Percentiles rank a stretch among this genome's conserved stretches.
Evolutionary conservation across 2,329 filamentous ascomycete species (phyloP).

Genomic region (Setomelanomma holmii): DNA sequence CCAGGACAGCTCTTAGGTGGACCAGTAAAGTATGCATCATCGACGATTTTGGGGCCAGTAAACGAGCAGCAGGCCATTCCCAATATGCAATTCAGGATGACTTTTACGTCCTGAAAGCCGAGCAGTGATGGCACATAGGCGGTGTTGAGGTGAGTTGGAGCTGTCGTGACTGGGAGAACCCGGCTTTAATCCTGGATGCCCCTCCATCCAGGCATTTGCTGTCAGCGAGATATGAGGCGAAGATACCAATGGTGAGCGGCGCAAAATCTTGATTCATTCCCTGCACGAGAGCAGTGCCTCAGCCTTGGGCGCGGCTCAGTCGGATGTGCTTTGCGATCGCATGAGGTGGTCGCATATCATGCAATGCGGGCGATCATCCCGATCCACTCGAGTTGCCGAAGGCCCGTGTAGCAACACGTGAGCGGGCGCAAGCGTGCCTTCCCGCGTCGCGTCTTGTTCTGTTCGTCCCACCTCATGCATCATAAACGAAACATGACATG

Average conservation of each 20-base stretch:
- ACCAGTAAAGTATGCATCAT: constrained; percentile 29
- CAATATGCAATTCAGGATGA: constrained; percentile 6
- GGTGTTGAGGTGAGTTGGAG: constrained; percentile 32
- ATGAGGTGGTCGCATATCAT: constrained; percentile 24
- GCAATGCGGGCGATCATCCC: constrained; percentile 32
- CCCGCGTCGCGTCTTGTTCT: constrained; percentile 23
- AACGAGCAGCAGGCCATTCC: neutral
- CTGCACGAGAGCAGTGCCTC: constrained; percentile 14
- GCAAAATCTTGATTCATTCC: constrained; percentile 33
- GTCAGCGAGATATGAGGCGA: constrained; percentile 17
- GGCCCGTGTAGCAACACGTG: constrained; percentile 18
- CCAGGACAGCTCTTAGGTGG: constrained; percentile 33
- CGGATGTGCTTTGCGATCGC: constrained; percentile 24
- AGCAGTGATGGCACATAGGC: constrained; percentile 21
- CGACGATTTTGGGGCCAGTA: constrained; percentile 10
- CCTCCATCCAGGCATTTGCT: constrained; percentile 16
- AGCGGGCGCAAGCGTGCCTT: constrained; percentile 10
- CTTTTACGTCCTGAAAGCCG: constrained; percentile 16
- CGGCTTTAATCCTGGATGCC: constrained; percentile 13
- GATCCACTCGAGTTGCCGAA: constrained; percentile 4
- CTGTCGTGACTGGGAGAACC: constrained; percentile 23
- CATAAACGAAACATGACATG: constrained; percentile 39
- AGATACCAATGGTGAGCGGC: constrained; percentile 7
- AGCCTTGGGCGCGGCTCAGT: constrained; percentile 33
- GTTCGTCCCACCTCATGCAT: constrained; percentile 14